phyloP scores from a whole-genome alignment of 108 stramenopile species.

The Cyclotella cryptica region DNA sequence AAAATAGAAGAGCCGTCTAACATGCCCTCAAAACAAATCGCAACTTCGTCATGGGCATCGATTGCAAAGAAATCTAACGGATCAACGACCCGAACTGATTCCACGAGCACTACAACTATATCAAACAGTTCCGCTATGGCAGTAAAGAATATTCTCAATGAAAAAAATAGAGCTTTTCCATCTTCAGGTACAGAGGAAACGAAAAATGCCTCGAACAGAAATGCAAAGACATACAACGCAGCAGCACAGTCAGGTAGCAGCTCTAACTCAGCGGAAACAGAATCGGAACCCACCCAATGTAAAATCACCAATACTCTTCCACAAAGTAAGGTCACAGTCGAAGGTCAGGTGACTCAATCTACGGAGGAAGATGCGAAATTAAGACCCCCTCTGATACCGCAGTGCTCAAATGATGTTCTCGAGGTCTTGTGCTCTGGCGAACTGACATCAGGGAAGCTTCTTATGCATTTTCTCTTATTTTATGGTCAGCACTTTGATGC shows the following conservation, averaged over 20 bases:
- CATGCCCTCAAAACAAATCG: constrained; percentile 34
- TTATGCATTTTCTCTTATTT: constrained; percentile 88
- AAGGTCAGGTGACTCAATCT: constrained; percentile 32
- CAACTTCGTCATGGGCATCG: constrained; percentile 68
- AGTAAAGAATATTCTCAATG: constrained; percentile 25
- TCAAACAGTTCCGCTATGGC: constrained; percentile 20
- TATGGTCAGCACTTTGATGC: constrained; percentile 91
- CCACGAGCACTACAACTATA: constrained; percentile 33
- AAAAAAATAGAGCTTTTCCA: constrained; percentile 20
- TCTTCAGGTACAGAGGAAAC: constrained; percentile 41
- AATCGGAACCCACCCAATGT: not conserved
- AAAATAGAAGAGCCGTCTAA: constrained; percentile 29
- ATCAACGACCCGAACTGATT: constrained; percentile 43
- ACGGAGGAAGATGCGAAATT: constrained; percentile 24
- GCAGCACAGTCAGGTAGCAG: not conserved
- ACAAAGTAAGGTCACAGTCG: constrained; percentile 28
- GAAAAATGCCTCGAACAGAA: constrained; percentile 17
- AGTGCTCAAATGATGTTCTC: constrained; percentile 85
- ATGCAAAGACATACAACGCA: not conserved
- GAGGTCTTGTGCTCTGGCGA: constrained; percentile 89
- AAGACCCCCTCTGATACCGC: constrained; percentile 59
- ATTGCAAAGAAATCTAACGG: constrained; percentile 63
- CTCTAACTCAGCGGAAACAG: not conserved
- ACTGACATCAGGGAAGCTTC: constrained; percentile 81
- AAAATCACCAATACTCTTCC: constrained; percentile 22